These are phyloP conservation scores for Centaurea solstitialis DNA, from an alignment of 129 eudicot species.

Conservation along the genomic window DNA sequence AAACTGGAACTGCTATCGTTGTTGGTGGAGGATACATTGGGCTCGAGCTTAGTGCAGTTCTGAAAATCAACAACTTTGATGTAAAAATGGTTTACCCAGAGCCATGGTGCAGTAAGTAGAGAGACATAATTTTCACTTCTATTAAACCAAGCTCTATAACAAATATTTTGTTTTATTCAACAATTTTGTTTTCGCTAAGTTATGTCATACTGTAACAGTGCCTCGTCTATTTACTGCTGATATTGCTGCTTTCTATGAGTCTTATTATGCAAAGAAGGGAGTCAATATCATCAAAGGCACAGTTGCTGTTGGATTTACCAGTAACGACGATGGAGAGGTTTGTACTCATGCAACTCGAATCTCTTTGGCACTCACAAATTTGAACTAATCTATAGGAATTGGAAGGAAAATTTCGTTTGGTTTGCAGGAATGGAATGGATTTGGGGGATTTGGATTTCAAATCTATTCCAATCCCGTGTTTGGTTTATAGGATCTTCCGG, in stretches of 20 bases:
- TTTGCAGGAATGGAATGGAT: too few relatives aligned
- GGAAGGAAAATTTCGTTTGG: neutral
- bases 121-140: neutral
- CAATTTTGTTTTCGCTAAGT: neutral
- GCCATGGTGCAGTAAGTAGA: conserved; percentile 99
- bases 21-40: conserved; percentile 99
- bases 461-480: too few relatives aligned
- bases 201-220: conserved; percentile 52
- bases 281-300: conserved; percentile 84
- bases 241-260: conserved; percentile 93
- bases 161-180: neutral
- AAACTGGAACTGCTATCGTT: conserved; percentile 80
- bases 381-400: neutral
- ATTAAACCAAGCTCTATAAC: neutral
- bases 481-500: too few relatives aligned
- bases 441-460: too few relatives aligned
- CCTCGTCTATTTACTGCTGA: conserved; percentile 95
- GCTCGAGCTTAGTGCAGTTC: conserved; percentile 93
- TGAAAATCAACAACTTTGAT: conserved; percentile 70
- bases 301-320: conserved; percentile 86
- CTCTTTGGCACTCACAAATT: neutral
- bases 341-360: conserved; percentile 15
- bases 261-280: conserved; percentile 82
- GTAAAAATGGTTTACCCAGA: conserved; percentile 98
- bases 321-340: conserved; percentile 73